phyloP scores from a whole-genome alignment of 768 basidiomycete species.

The Asterophora lycoperdoides region DNA sequence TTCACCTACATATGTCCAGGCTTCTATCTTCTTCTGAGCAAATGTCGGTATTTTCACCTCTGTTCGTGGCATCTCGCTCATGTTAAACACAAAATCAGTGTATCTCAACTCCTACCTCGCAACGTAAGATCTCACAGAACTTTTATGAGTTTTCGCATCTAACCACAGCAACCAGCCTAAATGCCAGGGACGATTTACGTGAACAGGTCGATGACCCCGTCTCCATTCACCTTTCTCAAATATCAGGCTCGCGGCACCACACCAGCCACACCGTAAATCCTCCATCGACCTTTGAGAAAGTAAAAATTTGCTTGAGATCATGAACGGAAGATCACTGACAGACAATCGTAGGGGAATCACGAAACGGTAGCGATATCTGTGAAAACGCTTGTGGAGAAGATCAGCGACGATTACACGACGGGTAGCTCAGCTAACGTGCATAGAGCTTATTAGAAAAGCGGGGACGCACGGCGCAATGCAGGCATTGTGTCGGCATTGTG shows the following conservation, averaged over 20 bases:
- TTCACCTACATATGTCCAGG: constrained; percentile 21
- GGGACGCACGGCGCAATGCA: too few species aligned
- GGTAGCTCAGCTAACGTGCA: too few species aligned
- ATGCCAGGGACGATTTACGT: constrained; percentile 41
- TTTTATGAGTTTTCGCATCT: neutral
- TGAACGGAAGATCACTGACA: neutral
- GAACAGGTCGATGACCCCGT: constrained; percentile 29
- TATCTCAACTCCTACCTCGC: constrained; percentile 58
- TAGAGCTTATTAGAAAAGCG: too few species aligned
- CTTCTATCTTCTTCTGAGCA: constrained; percentile 50
- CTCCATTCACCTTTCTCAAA: constrained; percentile 41
- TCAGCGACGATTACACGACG: neutral
- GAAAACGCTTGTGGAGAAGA: constrained; percentile 12
- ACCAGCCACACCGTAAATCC: neutral
- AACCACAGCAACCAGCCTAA: constrained; percentile 30
- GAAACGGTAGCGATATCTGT: constrained; percentile 14
- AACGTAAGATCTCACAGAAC: constrained; percentile 20
- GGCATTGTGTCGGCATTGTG: too few species aligned
- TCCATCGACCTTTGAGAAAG: constrained; percentile 10
- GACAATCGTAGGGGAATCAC: constrained; percentile 6
- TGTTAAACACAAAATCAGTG: constrained; percentile 29
- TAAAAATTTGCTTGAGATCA: neutral
- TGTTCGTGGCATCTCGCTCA: neutral
- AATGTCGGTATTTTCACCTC: constrained; percentile 32
- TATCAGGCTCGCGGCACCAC: constrained; percentile 18